A percentile compares a stretch with the other conserved stretches of the same genome.
These are phyloP conservation scores for Ogataea ramenticola DNA, from an alignment of 805 yeast species.

Conservation along the genomic window DNA sequence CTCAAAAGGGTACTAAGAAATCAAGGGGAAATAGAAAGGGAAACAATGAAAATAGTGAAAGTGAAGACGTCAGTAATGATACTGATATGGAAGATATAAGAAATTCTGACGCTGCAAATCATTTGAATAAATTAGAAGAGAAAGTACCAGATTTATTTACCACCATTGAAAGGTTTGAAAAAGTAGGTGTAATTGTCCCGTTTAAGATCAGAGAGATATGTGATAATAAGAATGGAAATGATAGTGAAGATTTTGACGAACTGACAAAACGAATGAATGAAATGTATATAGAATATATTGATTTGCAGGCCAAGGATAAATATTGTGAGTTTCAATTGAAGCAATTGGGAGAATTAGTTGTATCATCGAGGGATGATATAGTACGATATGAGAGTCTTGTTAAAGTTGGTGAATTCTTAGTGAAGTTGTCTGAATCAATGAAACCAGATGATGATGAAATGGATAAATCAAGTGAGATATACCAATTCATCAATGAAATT, in stretches of 20 bases:
- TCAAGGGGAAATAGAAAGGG: constrained; percentile 7
- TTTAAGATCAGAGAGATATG: constrained; percentile 20
- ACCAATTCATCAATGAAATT: neutral
- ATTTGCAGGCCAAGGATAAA: constrained; percentile 6
- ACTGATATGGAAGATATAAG: constrained; percentile 2
- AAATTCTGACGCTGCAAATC: constrained; percentile 4
- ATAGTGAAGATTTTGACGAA: constrained; percentile 5
- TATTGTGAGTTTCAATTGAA: constrained; percentile 10
- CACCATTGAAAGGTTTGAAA: constrained; percentile 30
- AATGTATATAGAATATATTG: constrained; percentile 5
- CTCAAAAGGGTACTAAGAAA: constrained; percentile 7
- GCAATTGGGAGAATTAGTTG: constrained; percentile 4
- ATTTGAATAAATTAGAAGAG: neutral
- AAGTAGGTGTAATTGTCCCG: constrained; percentile 30
- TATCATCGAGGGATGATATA: neutral
- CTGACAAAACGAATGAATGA: constrained; percentile 14
- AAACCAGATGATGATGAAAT: neutral
- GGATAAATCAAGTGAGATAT: neutral
- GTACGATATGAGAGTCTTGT: constrained; percentile 4
- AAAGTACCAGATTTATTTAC: constrained; percentile 25
- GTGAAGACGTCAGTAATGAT: neutral
- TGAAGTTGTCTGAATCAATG: neutral
- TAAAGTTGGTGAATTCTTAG: neutral
- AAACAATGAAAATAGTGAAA: neutral
- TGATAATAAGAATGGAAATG: neutral